Conservation (phyloP, 2,329 filamentous ascomycete species). For the Ophiostoma piceae region DNA sequence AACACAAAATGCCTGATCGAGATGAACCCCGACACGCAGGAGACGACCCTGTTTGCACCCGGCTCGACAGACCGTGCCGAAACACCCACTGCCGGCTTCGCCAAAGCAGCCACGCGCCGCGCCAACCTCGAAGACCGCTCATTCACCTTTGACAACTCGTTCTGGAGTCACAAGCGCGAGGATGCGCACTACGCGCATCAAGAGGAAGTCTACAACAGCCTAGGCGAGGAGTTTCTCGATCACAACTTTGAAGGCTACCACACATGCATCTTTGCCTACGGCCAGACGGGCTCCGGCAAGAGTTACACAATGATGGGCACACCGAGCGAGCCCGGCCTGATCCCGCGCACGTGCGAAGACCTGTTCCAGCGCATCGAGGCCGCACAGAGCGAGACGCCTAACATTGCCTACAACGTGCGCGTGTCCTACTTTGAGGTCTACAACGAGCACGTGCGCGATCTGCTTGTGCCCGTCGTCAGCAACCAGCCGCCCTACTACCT, state of each 20-base stretch:
- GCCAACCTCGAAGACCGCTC: conserved; percentile 27
- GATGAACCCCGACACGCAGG: conserved; percentile 85
- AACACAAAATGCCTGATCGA: conserved; percentile 78
- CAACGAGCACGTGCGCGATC: conserved; percentile 92
- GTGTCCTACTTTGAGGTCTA: conserved; percentile 99
- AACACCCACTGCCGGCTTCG: conserved; percentile 24
- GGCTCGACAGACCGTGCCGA: conserved; percentile 30
- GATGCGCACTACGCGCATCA: conserved; percentile 84
- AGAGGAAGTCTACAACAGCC: conserved; percentile 78
- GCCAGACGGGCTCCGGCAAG: conserved; percentile 83
- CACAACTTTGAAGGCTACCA: conserved; percentile 99
- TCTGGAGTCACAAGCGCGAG: conserved; percentile 91
- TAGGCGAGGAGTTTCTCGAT: conserved; percentile 85
- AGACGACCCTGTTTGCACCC: conserved; percentile 73
- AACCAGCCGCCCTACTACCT: conserved; percentile 79
- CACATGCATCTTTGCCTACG: conserved; percentile 99
- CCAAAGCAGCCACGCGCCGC: conserved; percentile 30
- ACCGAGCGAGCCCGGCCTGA: conserved; percentile 90
- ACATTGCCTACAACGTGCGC: conserved; percentile 84
- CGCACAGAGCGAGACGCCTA: conserved; percentile 59
- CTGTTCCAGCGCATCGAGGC: conserved; percentile 84
- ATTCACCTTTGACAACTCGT: conserved; percentile 95
- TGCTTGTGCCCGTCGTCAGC: conserved; percentile 47
- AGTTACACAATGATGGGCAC: conserved; percentile 99
- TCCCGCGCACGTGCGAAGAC: conserved; percentile 92